Evolutionary conservation across 352 stramenopile species (phyloP).

Genomic region (Phytophthora tubulina): DNA sequence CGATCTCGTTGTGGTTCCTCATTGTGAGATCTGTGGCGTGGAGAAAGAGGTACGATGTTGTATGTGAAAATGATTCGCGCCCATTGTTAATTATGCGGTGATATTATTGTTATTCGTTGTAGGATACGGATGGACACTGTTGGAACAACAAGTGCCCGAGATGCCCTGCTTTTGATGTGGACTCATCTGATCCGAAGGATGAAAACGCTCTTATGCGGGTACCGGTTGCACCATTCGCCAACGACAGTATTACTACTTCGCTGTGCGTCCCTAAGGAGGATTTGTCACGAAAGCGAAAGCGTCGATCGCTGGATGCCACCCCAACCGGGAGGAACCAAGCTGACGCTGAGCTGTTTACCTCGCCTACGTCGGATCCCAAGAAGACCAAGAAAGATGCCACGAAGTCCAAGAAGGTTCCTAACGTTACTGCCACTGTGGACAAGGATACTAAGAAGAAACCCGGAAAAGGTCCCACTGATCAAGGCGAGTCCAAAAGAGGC

Average conservation of each 20-base stretch:
- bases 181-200: slow-evolving; percentile 52
- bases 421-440: slow-evolving; percentile 1
- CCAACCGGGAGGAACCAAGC: slow-evolving; percentile 7
- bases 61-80: slow-evolving; percentile 1
- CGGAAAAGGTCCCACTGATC: slow-evolving; percentile 17
- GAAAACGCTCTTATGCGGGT: slow-evolving; percentile 65
- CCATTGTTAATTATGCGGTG: slow-evolving; percentile 14
- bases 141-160: slow-evolving; percentile 84
- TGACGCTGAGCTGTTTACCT: slow-evolving; percentile 17
- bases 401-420: slow-evolving; percentile 43
- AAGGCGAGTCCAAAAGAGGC: slow-evolving; percentile 23
- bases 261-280: slow-evolving; percentile 57
- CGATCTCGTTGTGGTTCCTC: slow-evolving; percentile 75
- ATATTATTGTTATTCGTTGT: slow-evolving; percentile 6
- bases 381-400: slow-evolving; percentile 52
- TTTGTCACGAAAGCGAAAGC: slow-evolving; percentile 63
- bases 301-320: slow-evolving; percentile 35
- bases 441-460: slow-evolving; percentile 51
- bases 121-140: slow-evolving; percentile 74
- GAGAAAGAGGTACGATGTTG: slow-evolving; percentile 77
- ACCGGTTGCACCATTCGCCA: slow-evolving; percentile 62
- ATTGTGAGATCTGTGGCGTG: slow-evolving; percentile 83
- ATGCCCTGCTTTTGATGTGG: slow-evolving; percentile 74
- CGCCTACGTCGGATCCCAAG: slow-evolving; percentile 41
- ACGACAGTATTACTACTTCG: slow-evolving; percentile 63